Conservation (phyloP, 345 rosid genomes). For the Gossypium longicalyx region DNA sequence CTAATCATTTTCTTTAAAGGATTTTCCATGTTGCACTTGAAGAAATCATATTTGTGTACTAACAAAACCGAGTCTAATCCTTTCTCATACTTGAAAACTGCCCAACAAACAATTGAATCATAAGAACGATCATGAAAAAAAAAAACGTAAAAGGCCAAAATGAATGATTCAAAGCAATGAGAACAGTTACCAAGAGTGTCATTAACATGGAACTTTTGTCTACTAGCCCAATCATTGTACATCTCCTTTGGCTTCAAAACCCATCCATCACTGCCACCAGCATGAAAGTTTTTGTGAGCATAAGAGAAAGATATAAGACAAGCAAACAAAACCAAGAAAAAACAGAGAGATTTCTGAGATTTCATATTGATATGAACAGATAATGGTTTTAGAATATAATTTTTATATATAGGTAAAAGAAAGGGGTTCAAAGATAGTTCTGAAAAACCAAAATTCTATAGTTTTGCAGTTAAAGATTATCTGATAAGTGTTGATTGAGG, state of each 20-base stretch:
- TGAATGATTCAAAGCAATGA: no score
- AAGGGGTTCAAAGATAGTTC: no score
- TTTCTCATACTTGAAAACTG: slow-evolving; percentile 45
- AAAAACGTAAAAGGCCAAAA: background rate
- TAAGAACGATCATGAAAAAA: no score
- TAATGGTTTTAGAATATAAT: no score
- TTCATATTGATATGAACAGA: slow-evolving; percentile 12
- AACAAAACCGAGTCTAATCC: slow-evolving; percentile 54
- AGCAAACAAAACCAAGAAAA: slow-evolving; percentile 24
- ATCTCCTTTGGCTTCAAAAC: slow-evolving; percentile 32
- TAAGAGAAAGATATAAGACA: slow-evolving; percentile 25
- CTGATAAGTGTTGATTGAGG: no score
- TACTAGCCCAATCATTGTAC: slow-evolving; percentile 50
- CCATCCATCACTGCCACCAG: slow-evolving; percentile 67
- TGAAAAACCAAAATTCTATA: no score
- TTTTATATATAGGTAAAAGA: no score
- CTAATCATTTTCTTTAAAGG: slow-evolving; percentile 28
- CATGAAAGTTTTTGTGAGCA: slow-evolving; percentile 34
- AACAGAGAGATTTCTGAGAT: slow-evolving; percentile 17
- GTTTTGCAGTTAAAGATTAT: no score
- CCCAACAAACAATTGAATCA: background rate
- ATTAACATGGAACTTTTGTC: slow-evolving; percentile 48
- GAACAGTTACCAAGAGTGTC: slow-evolving; percentile 51
- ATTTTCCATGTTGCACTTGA: slow-evolving; percentile 36
- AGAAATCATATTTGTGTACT: slow-evolving; percentile 50